These are phyloP conservation scores for Colletotrichum orbiculare DNA, from an alignment of 2,329 filamentous ascomycete genomes.

Conservation along the genomic window DNA sequence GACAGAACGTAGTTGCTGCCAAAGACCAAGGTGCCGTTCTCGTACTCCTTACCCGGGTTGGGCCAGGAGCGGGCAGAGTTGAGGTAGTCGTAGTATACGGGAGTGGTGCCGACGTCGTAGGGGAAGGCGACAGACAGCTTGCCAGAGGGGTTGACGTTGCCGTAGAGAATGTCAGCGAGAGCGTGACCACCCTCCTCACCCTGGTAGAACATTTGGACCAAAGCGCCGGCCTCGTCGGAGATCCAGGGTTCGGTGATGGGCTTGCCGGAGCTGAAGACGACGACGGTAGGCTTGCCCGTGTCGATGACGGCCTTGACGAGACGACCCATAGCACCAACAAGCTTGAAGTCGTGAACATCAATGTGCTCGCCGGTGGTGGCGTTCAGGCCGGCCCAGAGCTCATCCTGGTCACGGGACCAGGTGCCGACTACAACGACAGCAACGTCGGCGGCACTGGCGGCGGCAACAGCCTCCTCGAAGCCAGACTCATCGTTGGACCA, in stretches of 20 bases:
- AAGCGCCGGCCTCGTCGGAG: slow-evolving; percentile 69
- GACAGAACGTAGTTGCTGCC: slow-evolving; percentile 74
- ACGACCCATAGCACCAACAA: slow-evolving; percentile 76
- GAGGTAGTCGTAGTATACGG: slow-evolving; percentile 78
- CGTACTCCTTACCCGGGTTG: slow-evolving; percentile 62
- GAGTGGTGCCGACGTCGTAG: slow-evolving; percentile 72
- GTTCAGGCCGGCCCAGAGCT: slow-evolving; percentile 77
- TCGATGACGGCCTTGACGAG: slow-evolving; percentile 75
- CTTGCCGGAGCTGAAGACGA: slow-evolving; percentile 77
- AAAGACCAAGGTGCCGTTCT: slow-evolving; percentile 71
- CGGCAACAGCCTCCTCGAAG: slow-evolving; percentile 73
- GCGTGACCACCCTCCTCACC: slow-evolving; percentile 76
- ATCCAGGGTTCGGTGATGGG: slow-evolving; percentile 81
- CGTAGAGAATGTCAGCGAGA: slow-evolving; percentile 74
- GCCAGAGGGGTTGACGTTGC: slow-evolving; percentile 72
- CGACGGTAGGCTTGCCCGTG: slow-evolving; percentile 74
- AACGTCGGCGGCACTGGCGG: slow-evolving; percentile 74
- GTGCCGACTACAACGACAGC: slow-evolving; percentile 81
- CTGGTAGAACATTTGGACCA: slow-evolving; percentile 81
- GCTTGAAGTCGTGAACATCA: slow-evolving; percentile 70
- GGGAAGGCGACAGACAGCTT: slow-evolving; percentile 76
- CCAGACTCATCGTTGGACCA: slow-evolving; percentile 78
- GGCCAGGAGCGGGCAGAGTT: slow-evolving; percentile 70
- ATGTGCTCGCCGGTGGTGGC: slow-evolving; percentile 82
- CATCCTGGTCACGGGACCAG: slow-evolving; percentile 78